phyloP scores from a whole-genome alignment of 345 rosid genomes.

The Xanthoceras sorbifolium region DNA sequence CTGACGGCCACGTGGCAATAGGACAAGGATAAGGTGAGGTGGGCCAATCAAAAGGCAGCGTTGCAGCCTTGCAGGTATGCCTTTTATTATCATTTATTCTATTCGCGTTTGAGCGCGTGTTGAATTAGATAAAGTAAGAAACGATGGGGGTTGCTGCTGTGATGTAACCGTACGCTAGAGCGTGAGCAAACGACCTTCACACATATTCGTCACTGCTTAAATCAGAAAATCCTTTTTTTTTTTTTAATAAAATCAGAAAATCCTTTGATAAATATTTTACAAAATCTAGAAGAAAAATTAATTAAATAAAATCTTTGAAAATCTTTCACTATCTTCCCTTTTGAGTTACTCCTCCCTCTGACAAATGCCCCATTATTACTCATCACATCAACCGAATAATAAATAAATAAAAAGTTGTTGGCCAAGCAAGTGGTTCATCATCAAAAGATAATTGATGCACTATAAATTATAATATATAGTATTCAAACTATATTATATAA shows the following conservation, averaged over 20 bases:
- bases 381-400: background rate
- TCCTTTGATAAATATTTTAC: background rate
- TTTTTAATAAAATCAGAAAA: too few relatives aligned
- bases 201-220: constrained; percentile 25
- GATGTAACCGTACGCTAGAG: constrained; percentile 18
- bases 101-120: background rate
- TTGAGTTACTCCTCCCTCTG: background rate
- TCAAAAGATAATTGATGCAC: background rate
- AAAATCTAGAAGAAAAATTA: too few relatives aligned
- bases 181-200: background rate
- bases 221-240: too few relatives aligned
- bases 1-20: constrained; percentile 35
- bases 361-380: background rate
- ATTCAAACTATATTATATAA: background rate
- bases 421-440: background rate
- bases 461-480: background rate
- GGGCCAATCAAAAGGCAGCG: background rate
- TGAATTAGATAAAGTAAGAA: too few relatives aligned
- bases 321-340: background rate
- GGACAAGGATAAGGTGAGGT: constrained; percentile 23
- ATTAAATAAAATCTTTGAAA: background rate
- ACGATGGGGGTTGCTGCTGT: background rate
- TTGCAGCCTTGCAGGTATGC: too few relatives aligned
- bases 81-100: background rate
- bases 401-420: background rate